These are phyloP conservation scores for Ophiostoma populinum DNA, from an alignment of 2,329 filamentous ascomycete genomes.

Conservation along the genomic window DNA sequence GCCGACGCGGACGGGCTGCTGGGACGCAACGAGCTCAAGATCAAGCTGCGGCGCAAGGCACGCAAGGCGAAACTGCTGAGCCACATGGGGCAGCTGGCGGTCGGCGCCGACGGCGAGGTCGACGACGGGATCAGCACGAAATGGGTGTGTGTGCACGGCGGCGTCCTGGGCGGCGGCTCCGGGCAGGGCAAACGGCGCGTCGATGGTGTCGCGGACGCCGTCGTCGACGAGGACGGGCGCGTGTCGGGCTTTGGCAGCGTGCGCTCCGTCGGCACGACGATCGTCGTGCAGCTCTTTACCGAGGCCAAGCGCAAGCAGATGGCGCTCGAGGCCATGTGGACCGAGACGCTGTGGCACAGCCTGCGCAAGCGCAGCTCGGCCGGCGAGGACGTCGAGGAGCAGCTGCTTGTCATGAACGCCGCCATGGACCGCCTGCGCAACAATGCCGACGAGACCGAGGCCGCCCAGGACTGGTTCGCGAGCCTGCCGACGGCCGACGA, in stretches of 20 bases:
- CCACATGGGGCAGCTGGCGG: conserved; percentile 29
- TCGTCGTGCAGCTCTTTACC: conserved; percentile 42
- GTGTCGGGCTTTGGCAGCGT: conserved; percentile 60
- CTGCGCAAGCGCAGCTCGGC: conserved; percentile 6
- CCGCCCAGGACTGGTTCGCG: not conserved
- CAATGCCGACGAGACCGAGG: not conserved
- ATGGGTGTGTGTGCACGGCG: conserved; percentile 91
- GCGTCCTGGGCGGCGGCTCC: conserved; percentile 44
- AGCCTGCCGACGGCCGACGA: not conserved
- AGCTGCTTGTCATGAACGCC: not conserved
- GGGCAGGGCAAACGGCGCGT: conserved; percentile 17
- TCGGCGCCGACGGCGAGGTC: conserved; percentile 24
- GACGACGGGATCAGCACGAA: conserved; percentile 85
- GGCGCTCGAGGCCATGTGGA: conserved; percentile 36
- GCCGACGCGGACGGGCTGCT: conserved; percentile 77
- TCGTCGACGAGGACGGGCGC: conserved; percentile 31
- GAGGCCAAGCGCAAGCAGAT: conserved; percentile 34
- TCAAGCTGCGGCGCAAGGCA: conserved; percentile 64
- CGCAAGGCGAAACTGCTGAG: conserved; percentile 70
- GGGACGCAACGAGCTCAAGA: conserved; percentile 78
- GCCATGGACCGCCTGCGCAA: not conserved
- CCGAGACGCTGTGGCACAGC: conserved; percentile 20
- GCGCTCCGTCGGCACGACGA: conserved; percentile 28
- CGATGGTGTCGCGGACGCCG: conserved; percentile 14
- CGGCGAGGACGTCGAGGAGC: conserved; percentile 1